Evolutionary conservation across 1,139 yeast species (phyloP).

Genomic region (Diutina scorzettiae): DNA sequence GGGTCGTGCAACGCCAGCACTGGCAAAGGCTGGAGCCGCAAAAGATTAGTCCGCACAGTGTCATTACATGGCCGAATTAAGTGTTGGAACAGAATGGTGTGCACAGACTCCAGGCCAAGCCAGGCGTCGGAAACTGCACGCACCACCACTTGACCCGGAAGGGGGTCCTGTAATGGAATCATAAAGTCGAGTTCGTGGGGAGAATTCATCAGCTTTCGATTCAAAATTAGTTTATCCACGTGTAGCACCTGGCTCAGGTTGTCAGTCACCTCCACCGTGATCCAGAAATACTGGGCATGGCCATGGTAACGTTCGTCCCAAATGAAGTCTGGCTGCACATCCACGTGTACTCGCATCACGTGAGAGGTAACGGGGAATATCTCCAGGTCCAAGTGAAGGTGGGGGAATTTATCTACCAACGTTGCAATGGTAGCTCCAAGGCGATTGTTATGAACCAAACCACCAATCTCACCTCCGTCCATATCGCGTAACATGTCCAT

Average conservation of each 20-base stretch:
- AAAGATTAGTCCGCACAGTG: constrained; percentile 68
- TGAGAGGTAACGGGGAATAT: constrained; percentile 84
- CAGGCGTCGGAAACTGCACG: constrained; percentile 75
- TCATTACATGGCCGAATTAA: constrained; percentile 81
- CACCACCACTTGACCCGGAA: constrained; percentile 78
- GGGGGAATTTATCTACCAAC: constrained; percentile 64
- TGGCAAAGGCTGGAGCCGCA: constrained; percentile 80
- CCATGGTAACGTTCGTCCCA: constrained; percentile 87
- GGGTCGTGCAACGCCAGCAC: constrained; percentile 64
- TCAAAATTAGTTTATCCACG: constrained; percentile 66
- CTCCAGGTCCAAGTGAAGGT: constrained; percentile 59
- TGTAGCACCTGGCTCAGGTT: constrained; percentile 58
- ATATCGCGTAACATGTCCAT: constrained; percentile 67
- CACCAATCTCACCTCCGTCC: constrained; percentile 73
- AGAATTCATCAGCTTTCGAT: constrained; percentile 40
- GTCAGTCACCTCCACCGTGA: constrained; percentile 79
- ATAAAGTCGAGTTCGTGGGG: constrained; percentile 79
- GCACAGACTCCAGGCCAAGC: constrained; percentile 76
- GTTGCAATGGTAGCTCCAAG: constrained; percentile 58
- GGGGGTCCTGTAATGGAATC: constrained; percentile 81
- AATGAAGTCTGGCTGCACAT: constrained; percentile 59
- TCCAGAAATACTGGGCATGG: constrained; percentile 80
- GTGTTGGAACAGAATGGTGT: constrained; percentile 81
- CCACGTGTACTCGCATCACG: constrained; percentile 72
- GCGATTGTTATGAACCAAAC: constrained; percentile 67